Evolutionary conservation across 352 stramenopile genomes (phyloP).

Genomic region (Halophytophthora polymorphica): DNA sequence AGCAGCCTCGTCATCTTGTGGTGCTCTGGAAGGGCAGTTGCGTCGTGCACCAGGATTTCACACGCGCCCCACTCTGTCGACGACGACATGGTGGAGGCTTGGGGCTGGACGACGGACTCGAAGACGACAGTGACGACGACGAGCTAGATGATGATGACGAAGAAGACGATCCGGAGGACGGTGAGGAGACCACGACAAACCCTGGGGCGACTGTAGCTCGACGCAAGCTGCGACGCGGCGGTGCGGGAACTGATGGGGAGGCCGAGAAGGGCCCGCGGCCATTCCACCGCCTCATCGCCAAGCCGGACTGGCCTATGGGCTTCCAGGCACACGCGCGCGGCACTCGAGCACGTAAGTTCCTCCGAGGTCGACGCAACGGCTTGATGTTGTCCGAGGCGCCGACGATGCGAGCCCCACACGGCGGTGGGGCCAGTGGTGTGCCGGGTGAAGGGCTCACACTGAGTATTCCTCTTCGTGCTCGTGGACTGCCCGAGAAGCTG

Average conservation of each 20-base stretch:
- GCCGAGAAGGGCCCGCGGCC: constrained; percentile 30
- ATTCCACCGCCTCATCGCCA: constrained; percentile 59
- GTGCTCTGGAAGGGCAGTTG: constrained; percentile 71
- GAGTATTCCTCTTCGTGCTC: constrained; percentile 12
- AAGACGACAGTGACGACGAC: constrained; percentile 12
- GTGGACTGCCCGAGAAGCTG: constrained; percentile 24
- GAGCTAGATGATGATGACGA: constrained; percentile 11
- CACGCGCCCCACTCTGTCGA: constrained; percentile 34
- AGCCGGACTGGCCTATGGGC: constrained; percentile 58
- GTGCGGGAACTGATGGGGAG: constrained; percentile 5
- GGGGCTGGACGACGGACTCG: constrained; percentile 6
- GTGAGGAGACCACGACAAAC: background rate
- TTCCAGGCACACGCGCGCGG: constrained; percentile 34
- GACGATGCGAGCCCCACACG: background rate
- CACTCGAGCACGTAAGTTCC: constrained; percentile 46
- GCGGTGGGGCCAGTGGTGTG: too few species aligned
- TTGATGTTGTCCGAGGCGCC: constrained; percentile 25
- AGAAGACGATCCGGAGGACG: constrained; percentile 7
- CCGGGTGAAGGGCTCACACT: background rate
- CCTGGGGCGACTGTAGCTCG: background rate
- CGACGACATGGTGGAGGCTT: constrained; percentile 9
- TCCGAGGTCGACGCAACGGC: constrained; percentile 44
- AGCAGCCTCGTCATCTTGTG: constrained; percentile 43
- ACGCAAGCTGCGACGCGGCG: constrained; percentile 2
- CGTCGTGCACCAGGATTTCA: constrained; percentile 63